phyloP scores from a whole-genome alignment of 805 yeast genomes.

The Suhomyces tanzawaensis region DNA sequence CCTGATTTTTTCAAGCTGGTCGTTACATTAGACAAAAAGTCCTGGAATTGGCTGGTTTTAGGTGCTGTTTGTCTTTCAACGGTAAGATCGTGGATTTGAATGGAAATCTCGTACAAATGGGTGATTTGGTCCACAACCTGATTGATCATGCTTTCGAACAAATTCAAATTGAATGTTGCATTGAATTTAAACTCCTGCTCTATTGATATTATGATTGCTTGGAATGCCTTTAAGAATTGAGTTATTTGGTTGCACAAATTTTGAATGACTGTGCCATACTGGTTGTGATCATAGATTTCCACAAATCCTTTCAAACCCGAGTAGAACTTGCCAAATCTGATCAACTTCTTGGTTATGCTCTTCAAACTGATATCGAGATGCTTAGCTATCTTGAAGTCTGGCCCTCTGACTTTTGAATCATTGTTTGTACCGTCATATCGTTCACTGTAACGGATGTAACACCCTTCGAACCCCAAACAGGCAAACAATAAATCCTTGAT shows the following conservation, averaged over 20 bases:
- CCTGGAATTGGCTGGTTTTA: slow-evolving; percentile 24
- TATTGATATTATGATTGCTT: slow-evolving; percentile 36
- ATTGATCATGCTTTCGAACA: slow-evolving; percentile 44
- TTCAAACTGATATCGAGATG: slow-evolving; percentile 72
- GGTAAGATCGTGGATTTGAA: slow-evolving; percentile 50
- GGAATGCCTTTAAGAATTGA: slow-evolving; percentile 25
- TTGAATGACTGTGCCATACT: slow-evolving; percentile 72
- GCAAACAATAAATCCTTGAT: slow-evolving; percentile 68
- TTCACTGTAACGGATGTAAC: slow-evolving; percentile 66
- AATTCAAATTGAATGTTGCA: slow-evolving; percentile 54
- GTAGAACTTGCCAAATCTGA: slow-evolving; percentile 62
- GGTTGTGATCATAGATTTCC: slow-evolving; percentile 52
- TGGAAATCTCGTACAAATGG: slow-evolving; percentile 58
- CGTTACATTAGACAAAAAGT: slow-evolving; percentile 36
- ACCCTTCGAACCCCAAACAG: slow-evolving; percentile 73
- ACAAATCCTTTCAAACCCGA: slow-evolving; percentile 57
- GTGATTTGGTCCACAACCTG: slow-evolving; percentile 35
- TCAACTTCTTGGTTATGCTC: slow-evolving; percentile 61
- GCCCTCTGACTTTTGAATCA: slow-evolving; percentile 55
- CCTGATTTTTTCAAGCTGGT: slow-evolving; percentile 44
- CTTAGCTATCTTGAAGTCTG: slow-evolving; percentile 71
- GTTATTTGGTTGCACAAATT: slow-evolving; percentile 60
- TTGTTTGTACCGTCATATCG: slow-evolving; percentile 48
- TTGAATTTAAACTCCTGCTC: slow-evolving; percentile 53
- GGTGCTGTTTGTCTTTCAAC: slow-evolving; percentile 26